Evolutionary conservation across 208 protist species (phyloP).

Genomic region (Wallacemonas rigidus): DNA sequence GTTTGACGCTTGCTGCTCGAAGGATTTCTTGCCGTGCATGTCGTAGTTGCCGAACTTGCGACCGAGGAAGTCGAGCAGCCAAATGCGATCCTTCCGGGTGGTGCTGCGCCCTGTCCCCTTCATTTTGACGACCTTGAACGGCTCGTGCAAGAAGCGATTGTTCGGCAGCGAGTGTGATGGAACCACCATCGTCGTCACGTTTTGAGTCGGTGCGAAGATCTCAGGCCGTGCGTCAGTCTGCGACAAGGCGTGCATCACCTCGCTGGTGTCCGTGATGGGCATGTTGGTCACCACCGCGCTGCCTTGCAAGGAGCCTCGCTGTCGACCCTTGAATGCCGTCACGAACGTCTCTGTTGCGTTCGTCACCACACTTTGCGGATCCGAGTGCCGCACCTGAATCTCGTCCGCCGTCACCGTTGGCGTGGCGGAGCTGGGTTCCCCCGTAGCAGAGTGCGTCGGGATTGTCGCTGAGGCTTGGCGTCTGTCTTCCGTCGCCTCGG

Average conservation of each 20-base stretch:
- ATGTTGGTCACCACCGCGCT: neutral
- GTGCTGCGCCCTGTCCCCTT: slow-evolving; percentile 26
- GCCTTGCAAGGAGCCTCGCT: neutral
- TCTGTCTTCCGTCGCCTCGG: neutral
- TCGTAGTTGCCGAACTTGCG: slow-evolving; percentile 58
- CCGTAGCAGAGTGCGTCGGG: too few relatives aligned
- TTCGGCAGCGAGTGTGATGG: slow-evolving; percentile 72
- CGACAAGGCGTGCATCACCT: slow-evolving; percentile 25
- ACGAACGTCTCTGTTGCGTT: neutral
- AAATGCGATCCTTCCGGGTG: slow-evolving; percentile 61
- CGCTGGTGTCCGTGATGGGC: slow-evolving; percentile 10
- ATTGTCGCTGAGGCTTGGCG: neutral
- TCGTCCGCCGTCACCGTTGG: neutral
- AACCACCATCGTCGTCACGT: slow-evolving; percentile 39
- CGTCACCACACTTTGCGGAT: neutral
- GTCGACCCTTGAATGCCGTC: slow-evolving; percentile 1
- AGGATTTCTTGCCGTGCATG: slow-evolving; percentile 50
- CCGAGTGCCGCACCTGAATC: neutral
- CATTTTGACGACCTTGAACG: slow-evolving; percentile 65
- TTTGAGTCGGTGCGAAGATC: slow-evolving; percentile 41
- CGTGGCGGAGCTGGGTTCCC: neutral
- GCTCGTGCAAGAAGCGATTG: slow-evolving; percentile 62
- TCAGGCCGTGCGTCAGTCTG: slow-evolving; percentile 34
- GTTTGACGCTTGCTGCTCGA: slow-evolving; percentile 41
- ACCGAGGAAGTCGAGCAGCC: slow-evolving; percentile 66